Percentiles rank a stretch among this genome's conserved stretches.
Evolutionary conservation across 2,329 filamentous ascomycete genomes (phyloP).

Genomic region (Fusarium sp.): DNA sequence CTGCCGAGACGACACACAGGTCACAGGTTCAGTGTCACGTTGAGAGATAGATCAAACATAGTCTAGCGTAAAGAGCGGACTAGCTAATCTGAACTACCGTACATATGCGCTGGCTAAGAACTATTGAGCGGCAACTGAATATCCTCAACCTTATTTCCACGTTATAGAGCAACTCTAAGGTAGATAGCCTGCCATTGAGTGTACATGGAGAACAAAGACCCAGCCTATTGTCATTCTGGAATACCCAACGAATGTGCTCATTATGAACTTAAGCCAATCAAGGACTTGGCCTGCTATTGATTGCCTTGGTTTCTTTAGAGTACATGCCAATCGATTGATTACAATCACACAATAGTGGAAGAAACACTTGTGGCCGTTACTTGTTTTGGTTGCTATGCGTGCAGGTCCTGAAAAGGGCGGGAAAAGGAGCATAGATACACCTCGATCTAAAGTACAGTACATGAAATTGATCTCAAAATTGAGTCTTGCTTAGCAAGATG

Average conservation of each 20-base stretch:
- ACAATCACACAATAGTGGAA: neutral
- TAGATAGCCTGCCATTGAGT: neutral
- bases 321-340: neutral
- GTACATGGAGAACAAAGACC: neutral
- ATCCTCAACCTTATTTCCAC: neutral
- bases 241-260: neutral
- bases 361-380: neutral
- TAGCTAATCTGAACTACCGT: neutral
- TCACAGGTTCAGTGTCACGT: conserved; percentile 19
- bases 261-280: neutral
- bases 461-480: conserved; percentile 37
- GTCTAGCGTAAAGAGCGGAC: neutral
- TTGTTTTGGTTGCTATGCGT: conserved; percentile 6
- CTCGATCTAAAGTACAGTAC: conserved; percentile 38
- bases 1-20: conserved; percentile 4
- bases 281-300: neutral
- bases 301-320: neutral
- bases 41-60: neutral
- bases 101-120: neutral
- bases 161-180: neutral
- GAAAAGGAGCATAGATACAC: conserved; percentile 36
- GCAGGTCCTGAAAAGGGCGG: neutral
- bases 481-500: conserved; percentile 32
- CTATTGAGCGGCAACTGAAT: neutral
- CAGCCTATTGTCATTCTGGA: neutral